Conservation (phyloP, 805 yeast genomes). For the Komagataella pastoris region DNA sequence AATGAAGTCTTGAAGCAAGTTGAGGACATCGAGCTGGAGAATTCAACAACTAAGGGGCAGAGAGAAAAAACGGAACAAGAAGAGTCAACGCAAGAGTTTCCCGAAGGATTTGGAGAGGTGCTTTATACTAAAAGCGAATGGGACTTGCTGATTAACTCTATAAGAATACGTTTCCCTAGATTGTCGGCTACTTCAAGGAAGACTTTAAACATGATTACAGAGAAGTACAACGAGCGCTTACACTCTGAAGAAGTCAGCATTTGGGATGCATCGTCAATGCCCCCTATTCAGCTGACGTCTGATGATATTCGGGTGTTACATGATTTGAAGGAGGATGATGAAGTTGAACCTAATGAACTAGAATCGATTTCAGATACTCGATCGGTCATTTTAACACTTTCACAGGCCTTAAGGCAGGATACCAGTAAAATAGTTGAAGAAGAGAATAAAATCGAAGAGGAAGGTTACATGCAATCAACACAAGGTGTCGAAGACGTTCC, state of each 20-base stretch:
- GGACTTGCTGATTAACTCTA: not conserved
- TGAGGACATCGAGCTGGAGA: slow-evolving; percentile 1
- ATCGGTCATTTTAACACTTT: not conserved
- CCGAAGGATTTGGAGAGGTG: not conserved
- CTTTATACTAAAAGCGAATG: slow-evolving; percentile 1
- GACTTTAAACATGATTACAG: not conserved
- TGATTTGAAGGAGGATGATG: slow-evolving; percentile 11
- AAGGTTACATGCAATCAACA: no score
- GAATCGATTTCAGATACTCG: slow-evolving; percentile 13
- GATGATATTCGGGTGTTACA: not conserved
- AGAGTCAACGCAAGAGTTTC: not conserved
- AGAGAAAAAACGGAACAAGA: not conserved
- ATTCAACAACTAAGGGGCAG: not conserved
- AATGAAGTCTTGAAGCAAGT: slow-evolving; percentile 1
- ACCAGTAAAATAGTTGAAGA: not conserved
- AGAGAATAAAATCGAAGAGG: not conserved
- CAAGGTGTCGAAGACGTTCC: not conserved
- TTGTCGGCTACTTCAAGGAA: not conserved
- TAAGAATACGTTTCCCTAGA: not conserved
- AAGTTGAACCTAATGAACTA: slow-evolving; percentile 24
- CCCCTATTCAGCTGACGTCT: not conserved
- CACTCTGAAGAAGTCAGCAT: not conserved
- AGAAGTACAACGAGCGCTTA: not conserved
- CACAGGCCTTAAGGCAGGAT: not conserved
- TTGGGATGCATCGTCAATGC: slow-evolving; percentile 1